Evolutionary conservation across 176 grass and related monocot genomes (phyloP).

Genomic region (Tillandsia leiboldiana): DNA sequence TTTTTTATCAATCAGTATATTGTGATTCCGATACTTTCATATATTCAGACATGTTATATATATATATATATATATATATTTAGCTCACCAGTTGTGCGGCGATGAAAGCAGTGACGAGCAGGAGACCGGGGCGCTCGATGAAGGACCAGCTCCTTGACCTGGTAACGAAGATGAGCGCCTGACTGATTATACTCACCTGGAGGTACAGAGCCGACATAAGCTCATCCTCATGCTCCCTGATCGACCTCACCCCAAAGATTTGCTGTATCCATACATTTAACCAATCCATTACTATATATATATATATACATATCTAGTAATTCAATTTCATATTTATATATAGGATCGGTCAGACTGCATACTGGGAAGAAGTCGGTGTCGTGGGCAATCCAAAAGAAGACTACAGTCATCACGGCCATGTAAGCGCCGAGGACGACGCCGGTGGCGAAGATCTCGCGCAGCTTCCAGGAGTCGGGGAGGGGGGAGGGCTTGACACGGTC

Average conservation of each 20-base stretch:
- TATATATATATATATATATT: neutral
- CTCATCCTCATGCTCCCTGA: constrained; percentile 21
- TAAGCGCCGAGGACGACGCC: constrained; percentile 85
- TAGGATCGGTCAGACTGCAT: neutral
- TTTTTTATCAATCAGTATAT: no score
- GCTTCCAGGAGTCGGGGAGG: constrained; percentile 93
- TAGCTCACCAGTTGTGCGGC: constrained; percentile 28
- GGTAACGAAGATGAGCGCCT: constrained; percentile 51
- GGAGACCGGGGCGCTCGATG: constrained; percentile 35
- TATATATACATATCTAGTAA: no score
- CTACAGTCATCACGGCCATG: constrained; percentile 74
- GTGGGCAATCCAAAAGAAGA: constrained; percentile 76
- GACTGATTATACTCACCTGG: constrained; percentile 49
- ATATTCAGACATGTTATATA: no score
- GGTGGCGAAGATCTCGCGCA: constrained; percentile 78
- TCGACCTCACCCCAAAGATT: constrained; percentile 32
- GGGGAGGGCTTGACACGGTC: constrained; percentile 93
- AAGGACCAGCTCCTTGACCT: constrained; percentile 47
- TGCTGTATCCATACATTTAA: constrained; percentile 9
- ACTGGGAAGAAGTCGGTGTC: constrained; percentile 79
- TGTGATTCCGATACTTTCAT: no score
- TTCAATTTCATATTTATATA: no score
- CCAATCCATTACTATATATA: no score
- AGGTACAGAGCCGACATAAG: constrained; percentile 39
- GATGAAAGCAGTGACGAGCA: constrained; percentile 29